These are phyloP conservation scores for Cryomyces minteri DNA, from an alignment of 495 filamentous ascomycete species.

Conservation along the genomic window DNA sequence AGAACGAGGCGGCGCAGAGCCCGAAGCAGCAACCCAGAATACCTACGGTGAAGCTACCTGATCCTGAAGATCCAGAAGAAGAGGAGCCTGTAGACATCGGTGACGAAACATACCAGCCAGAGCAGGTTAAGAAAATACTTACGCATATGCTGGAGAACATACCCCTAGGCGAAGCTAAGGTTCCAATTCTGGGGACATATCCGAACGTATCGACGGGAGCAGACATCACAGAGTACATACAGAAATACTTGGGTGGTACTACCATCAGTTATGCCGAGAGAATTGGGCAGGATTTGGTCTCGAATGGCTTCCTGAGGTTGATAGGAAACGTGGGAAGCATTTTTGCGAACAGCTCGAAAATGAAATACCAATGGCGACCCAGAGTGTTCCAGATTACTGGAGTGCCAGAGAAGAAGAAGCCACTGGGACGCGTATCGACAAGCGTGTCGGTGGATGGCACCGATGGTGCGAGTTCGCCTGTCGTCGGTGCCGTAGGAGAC, in stretches of 20 bases:
- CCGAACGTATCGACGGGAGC: slow-evolving; percentile 77
- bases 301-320: slow-evolving; percentile 70
- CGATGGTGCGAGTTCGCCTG: slow-evolving; percentile 47
- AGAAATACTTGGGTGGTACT: slow-evolving; percentile 65
- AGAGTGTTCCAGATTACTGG: slow-evolving; percentile 79
- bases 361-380: slow-evolving; percentile 93
- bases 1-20: slow-evolving; percentile 33
- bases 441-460: slow-evolving; percentile 22
- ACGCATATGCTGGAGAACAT: slow-evolving; percentile 73
- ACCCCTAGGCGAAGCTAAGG: slow-evolving; percentile 75
- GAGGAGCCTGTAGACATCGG: slow-evolving; percentile 78
- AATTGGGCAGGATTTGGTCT: slow-evolving; percentile 83
- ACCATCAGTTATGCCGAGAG: slow-evolving; percentile 79
- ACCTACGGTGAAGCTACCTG: slow-evolving; percentile 30
- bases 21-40: slow-evolving; percentile 36
- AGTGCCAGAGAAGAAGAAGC: slow-evolving; percentile 68
- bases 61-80: slow-evolving; percentile 35
- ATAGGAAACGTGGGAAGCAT: slow-evolving; percentile 87
- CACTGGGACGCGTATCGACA: slow-evolving; percentile 48
- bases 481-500: slow-evolving; percentile 61
- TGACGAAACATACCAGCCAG: slow-evolving; percentile 63
- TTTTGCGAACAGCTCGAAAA: slow-evolving; percentile 91
- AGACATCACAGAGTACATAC: slow-evolving; percentile 88
- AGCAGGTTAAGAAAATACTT: slow-evolving; percentile 80
- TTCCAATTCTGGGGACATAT: slow-evolving; percentile 88